These are phyloP conservation scores for Aspergillus glaucus DNA, from an alignment of 2,329 filamentous ascomycete species.

Conservation along the genomic window DNA sequence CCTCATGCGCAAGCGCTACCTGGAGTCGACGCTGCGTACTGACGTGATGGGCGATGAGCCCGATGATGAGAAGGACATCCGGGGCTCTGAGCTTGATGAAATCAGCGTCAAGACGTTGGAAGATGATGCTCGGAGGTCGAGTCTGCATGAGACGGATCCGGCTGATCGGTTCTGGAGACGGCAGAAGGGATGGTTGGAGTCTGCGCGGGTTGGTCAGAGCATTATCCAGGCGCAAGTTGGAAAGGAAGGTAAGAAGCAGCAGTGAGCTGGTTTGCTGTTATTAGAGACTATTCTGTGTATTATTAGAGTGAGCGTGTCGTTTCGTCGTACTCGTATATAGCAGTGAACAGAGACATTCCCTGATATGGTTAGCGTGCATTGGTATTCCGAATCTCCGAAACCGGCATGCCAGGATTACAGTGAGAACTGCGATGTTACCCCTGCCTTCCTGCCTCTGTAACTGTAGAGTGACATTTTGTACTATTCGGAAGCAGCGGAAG, in stretches of 20 bases:
- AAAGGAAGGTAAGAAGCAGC: constrained; percentile 26
- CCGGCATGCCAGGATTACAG: too few species aligned
- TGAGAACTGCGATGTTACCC: too few species aligned
- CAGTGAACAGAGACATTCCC: too few species aligned
- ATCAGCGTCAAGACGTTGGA: constrained; percentile 35
- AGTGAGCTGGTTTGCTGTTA: constrained; percentile 11
- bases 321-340: too few species aligned
- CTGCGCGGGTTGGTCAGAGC: constrained; percentile 32
- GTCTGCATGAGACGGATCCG: constrained; percentile 25
- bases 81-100: constrained; percentile 10
- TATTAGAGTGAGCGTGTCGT: background rate
- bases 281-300: background rate
- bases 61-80: constrained; percentile 9
- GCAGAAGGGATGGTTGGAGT: constrained; percentile 41
- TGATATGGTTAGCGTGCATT: too few species aligned
- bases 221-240: constrained; percentile 33
- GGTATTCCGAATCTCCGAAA: too few species aligned
- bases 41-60: constrained; percentile 12
- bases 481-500: too few species aligned
- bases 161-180: constrained; percentile 39
- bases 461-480: too few species aligned
- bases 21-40: constrained; percentile 45
- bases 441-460: too few species aligned
- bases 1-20: constrained; percentile 68
- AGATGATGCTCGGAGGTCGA: constrained; percentile 35